Base-by-base conservation (phyloP, 805 yeast genomes). In the Kodamaea lidongshanica region DNA sequence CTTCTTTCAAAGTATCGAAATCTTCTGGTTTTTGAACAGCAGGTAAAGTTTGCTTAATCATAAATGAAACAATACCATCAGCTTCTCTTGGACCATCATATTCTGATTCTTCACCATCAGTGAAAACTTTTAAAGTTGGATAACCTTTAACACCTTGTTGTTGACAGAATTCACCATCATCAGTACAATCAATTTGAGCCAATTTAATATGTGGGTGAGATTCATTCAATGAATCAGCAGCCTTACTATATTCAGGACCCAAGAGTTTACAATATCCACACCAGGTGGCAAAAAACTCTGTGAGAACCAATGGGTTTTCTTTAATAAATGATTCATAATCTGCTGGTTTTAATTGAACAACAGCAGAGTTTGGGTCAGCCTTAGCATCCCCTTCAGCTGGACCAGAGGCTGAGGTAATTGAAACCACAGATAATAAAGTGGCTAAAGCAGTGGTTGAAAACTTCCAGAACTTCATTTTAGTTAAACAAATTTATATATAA, bases 251-350 rank as follows among this genome's bases (percentile, higher is more conserved):
- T 56, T 85, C 79, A 19, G 95, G 95, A 8, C 86, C 95, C 42
- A 85, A 63, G 28, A 72, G 72, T 67, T 88, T 86, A 71, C 96
- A 88, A 65, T 88, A 92, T 11, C 96, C 96, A 70, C 96, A 88
- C 96, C 97, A 89, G 54, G 96, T 94, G 11, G 95, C 95, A 56
- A 79, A 85, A 61, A 85, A 85, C 60, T 85, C 94, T 12, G 89
- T 81, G 39, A 85, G 62, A 13, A 85, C 94, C 44, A 88, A 67
- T 19, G 86, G 82, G 64, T 88, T 81, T 33, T 70, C 74, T 28
- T 63, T 58, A 41, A 89, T 59, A 57, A 83, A 85, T 10, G 67
- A 56, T 34, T 72, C 71, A 54, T 84, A 89, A 36, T 70, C 71
- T 21, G 69, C 77, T 12, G 77, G 61, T 21, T 82, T 73, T 41